These are phyloP conservation scores for Rubroshorea leprosula DNA, from an alignment of 345 rosid genomes.

Conservation along the genomic window DNA sequence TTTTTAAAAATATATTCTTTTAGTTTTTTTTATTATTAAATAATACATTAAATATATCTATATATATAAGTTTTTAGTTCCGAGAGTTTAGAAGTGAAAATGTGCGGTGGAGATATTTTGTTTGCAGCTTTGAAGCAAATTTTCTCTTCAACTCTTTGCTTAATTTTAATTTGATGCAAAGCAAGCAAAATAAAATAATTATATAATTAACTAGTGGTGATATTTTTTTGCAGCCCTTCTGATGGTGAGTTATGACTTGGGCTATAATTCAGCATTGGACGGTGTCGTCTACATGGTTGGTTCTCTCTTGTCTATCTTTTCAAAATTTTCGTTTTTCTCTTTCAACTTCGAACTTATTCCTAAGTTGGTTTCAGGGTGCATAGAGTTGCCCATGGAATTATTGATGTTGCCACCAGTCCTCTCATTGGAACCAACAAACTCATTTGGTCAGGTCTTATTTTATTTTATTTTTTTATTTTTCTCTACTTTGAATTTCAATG, in stretches of 20 bases:
- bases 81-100: too few relatives aligned
- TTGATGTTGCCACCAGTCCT: conserved; percentile 58
- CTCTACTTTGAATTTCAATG: not conserved
- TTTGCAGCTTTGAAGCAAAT: too few relatives aligned
- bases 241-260: conserved; percentile 92
- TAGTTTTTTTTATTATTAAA: too few relatives aligned
- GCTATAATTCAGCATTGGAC: conserved; percentile 67
- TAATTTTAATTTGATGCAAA: too few relatives aligned
- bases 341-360: too few relatives aligned
- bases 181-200: too few relatives aligned
- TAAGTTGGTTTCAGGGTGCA: conserved; percentile 61
- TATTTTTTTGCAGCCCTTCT: conserved; percentile 46
- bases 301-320: not conserved
- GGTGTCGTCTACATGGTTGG: conserved; percentile 64
- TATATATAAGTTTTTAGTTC: too few relatives aligned
- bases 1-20: too few relatives aligned
- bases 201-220: too few relatives aligned
- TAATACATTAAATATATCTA: too few relatives aligned
- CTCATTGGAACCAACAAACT: conserved; percentile 58
- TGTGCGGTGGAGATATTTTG: too few relatives aligned
- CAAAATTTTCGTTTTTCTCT: conserved; percentile 1
- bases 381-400: conserved; percentile 78
- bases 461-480: not conserved
- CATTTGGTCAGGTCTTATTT: conserved; percentile 43
- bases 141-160: not conserved